A percentile compares a stretch with the other conserved stretches of the same genome.
phyloP scores from a whole-genome alignment of 2,329 filamentous ascomycete genomes.

The Xylariaceae sp. region DNA sequence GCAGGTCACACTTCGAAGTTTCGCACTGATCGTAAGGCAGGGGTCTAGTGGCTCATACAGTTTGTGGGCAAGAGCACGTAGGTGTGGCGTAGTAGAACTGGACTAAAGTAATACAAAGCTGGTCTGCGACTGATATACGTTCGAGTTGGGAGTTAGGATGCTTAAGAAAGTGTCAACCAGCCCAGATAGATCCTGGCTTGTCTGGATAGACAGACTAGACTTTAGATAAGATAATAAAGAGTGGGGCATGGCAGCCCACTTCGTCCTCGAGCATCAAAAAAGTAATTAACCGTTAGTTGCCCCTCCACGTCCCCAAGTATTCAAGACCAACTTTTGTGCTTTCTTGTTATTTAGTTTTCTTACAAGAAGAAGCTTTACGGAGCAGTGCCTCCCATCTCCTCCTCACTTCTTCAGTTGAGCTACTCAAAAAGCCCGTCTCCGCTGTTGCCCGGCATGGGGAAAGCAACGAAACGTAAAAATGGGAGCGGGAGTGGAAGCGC shows the following conservation, averaged over 20 bases:
- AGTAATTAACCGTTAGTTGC: constrained; percentile 2
- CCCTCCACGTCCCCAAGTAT: constrained; percentile 16
- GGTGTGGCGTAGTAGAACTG: background rate
- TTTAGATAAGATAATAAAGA: constrained; percentile 28
- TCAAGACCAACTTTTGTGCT: background rate
- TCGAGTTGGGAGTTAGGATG: background rate
- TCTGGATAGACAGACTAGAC: constrained; percentile 2
- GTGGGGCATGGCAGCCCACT: constrained; percentile 11
- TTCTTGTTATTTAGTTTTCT: background rate
- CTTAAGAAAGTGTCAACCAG: background rate
- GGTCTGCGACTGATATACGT: too few relatives aligned
- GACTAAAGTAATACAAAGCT: background rate
- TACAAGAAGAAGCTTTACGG: background rate
- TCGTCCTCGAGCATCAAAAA: constrained; percentile 21
- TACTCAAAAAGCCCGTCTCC: constrained; percentile 22
- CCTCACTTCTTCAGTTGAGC: background rate
- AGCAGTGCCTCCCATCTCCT: background rate
- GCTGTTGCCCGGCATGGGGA: constrained; percentile 42
- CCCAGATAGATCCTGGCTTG: too few relatives aligned
- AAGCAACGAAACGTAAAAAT: constrained; percentile 48
- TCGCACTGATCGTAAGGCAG: background rate
- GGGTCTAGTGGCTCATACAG: background rate
- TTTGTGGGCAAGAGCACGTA: background rate
- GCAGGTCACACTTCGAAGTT: background rate
- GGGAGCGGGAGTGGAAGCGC: constrained; percentile 41